A percentile compares a stretch with the other conserved stretches of the same genome.
Conservation (phyloP, 2,329 filamentous ascomycete genomes). For the Mycosphaerella sp. region DNA sequence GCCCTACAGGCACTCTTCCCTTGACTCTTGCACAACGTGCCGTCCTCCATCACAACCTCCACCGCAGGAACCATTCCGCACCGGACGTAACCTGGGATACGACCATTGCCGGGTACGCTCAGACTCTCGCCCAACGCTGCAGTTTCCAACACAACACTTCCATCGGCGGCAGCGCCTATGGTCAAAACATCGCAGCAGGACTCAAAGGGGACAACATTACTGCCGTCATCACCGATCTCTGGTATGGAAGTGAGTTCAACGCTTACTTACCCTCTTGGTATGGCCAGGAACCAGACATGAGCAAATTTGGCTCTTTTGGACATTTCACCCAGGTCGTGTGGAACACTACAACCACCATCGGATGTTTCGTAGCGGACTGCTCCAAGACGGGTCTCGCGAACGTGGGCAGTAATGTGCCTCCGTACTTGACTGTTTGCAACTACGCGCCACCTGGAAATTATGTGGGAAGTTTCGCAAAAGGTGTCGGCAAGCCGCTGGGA, state of each 20-base stretch:
- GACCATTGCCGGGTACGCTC: slow-evolving; percentile 57
- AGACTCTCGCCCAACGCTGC: slow-evolving; percentile 58
- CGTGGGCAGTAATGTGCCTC: slow-evolving; percentile 39
- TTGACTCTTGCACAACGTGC: background rate
- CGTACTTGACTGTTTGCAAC: slow-evolving; percentile 74
- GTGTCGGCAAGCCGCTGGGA: slow-evolving; percentile 9
- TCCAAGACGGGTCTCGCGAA: slow-evolving; percentile 39
- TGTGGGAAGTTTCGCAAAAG: slow-evolving; percentile 9
- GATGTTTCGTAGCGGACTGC: slow-evolving; percentile 56
- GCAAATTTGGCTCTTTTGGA: slow-evolving; percentile 59
- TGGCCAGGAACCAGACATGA: slow-evolving; percentile 50
- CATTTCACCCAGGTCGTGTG: slow-evolving; percentile 71
- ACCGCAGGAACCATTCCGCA: slow-evolving; percentile 16
- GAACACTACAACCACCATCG: slow-evolving; percentile 54
- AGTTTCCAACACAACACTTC: slow-evolving; percentile 70
- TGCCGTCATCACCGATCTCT: slow-evolving; percentile 66
- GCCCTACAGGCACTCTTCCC: background rate
- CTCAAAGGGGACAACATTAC: slow-evolving; percentile 51
- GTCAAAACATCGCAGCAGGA: slow-evolving; percentile 84
- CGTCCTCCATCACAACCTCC: slow-evolving; percentile 16
- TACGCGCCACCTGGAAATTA: slow-evolving; percentile 64
- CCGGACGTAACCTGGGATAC: slow-evolving; percentile 58
- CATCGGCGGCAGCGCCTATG: slow-evolving; percentile 60
- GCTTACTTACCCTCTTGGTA: slow-evolving; percentile 45
- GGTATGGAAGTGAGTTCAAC: slow-evolving; percentile 74